phyloP scores from a whole-genome alignment of 208 protist genomes.

The Naegleria fowleri region DNA sequence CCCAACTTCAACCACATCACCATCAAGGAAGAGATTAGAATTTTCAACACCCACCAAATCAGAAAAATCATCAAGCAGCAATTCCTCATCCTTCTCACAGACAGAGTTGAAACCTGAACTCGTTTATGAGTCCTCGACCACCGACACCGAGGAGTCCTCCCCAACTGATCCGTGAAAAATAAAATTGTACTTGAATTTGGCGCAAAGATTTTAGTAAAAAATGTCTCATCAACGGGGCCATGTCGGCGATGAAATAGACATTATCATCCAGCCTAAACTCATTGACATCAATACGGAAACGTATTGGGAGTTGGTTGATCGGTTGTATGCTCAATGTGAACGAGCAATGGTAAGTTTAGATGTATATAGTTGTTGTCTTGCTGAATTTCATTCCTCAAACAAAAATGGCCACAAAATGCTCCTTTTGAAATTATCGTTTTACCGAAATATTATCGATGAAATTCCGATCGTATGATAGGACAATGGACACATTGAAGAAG shows the following conservation, averaged over 20 bases:
- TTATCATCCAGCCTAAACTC: neutral
- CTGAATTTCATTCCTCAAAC: too few species aligned
- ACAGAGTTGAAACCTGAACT: neutral
- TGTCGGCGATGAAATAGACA: neutral
- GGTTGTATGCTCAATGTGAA: neutral
- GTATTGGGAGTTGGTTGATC: neutral
- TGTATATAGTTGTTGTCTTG: neutral
- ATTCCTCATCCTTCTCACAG: neutral
- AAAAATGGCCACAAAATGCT: too few species aligned
- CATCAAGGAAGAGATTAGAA: neutral
- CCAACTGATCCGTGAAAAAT: too few species aligned
- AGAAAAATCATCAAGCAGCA: too few species aligned
- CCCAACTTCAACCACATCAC: neutral
- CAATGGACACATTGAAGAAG: neutral
- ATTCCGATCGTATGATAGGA: neutral
- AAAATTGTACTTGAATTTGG: too few species aligned
- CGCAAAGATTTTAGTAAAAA: too few species aligned
- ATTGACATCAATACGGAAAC: neutral
- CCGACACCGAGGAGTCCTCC: too few species aligned
- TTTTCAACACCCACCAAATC: neutral
- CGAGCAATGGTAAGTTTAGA: neutral
- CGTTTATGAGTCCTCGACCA: neutral
- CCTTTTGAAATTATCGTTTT: too few species aligned
- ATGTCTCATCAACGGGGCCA: too few species aligned
- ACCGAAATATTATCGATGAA: too few species aligned